Base-by-base conservation (phyloP, 192 early-diverging fungal species). In the Nowakowskiella sp. region DNA sequence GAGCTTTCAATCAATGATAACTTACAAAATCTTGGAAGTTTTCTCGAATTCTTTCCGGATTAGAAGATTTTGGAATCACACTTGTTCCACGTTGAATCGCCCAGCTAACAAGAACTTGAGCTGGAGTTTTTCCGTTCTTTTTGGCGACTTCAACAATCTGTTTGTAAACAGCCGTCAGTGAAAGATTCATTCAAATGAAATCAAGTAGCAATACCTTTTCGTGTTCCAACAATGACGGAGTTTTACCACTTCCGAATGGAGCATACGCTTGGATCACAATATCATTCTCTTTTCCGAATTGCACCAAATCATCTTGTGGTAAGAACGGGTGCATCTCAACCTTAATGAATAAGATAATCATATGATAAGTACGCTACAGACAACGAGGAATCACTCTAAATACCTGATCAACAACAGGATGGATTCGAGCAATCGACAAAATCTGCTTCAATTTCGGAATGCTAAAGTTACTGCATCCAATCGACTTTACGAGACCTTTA, bases 401-500 rank as follows among this genome's bases (percentile, higher is more conserved):
- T 39, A 13, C 36, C 66, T 96, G 90, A 74, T 88, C 86, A 32
- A 82, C 86, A 36, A 82, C 88, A 10, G 93, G 93, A 47, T 76
- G 57, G 32, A 92, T 80, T 42, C 70, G 74, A 61, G 80, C 74
- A 42, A 65, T 49, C 4, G 65, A 68, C 4, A 93, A 56, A 36
- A 95, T 64, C 51, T 83, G 72, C 46, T 86, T 70, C 19, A 89
- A 64, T 43, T 84, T 68, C 30, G 54, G 23, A 22, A 72, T 63
- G 45, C 61, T 57, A 45, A 80, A 83, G 72, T 97, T 97, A 42
- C 84, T 86, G 28, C 94, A 88, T 60, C 93, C 93, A 34, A 97
- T 88, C 42, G 77, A 61, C 49, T 80, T 78, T 49, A 78, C 76
- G 64, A 86, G 85, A 54, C 86, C 84, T 16, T 70, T 62, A 10